These are phyloP conservation scores for Osmanthus fragrans DNA, from an alignment of 257 asterid species.

Conservation along the genomic window DNA sequence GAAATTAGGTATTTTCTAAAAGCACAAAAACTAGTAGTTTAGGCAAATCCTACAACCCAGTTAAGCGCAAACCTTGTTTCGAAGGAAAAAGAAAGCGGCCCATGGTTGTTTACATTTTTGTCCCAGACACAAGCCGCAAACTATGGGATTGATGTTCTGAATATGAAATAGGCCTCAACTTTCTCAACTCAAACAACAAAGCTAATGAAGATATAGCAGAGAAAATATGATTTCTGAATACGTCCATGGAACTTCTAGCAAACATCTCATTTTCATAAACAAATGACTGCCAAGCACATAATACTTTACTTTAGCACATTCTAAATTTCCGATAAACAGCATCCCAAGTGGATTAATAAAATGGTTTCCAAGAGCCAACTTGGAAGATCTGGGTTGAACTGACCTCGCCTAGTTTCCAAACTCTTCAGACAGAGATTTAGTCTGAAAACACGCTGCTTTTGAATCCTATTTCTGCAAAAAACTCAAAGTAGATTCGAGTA, in stretches of 20 bases:
- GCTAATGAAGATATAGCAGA: background rate
- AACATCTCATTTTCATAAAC: background rate
- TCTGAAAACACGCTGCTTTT: background rate
- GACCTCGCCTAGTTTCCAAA: background rate
- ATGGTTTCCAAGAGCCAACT: background rate
- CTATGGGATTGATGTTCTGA: background rate
- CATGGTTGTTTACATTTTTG: background rate
- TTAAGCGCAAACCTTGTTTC: background rate
- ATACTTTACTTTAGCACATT: background rate
- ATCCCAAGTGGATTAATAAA: slow-evolving; percentile 2
- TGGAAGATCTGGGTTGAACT: slow-evolving; percentile 1
- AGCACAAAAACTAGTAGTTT: background rate
- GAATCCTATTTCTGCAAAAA: background rate
- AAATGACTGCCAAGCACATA: background rate
- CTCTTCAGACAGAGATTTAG: background rate
- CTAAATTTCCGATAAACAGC: background rate
- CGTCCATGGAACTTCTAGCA: background rate
- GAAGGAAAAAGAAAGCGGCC: background rate
- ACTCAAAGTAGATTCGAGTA: background rate
- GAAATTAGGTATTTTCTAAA: background rate
- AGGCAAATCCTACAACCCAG: background rate
- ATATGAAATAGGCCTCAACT: background rate
- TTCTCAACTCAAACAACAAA: background rate
- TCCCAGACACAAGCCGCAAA: background rate
- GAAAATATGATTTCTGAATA: background rate